These are phyloP conservation scores for Tilletia indica DNA, from an alignment of 1,284 basidiomycete species.

Conservation along the genomic window DNA sequence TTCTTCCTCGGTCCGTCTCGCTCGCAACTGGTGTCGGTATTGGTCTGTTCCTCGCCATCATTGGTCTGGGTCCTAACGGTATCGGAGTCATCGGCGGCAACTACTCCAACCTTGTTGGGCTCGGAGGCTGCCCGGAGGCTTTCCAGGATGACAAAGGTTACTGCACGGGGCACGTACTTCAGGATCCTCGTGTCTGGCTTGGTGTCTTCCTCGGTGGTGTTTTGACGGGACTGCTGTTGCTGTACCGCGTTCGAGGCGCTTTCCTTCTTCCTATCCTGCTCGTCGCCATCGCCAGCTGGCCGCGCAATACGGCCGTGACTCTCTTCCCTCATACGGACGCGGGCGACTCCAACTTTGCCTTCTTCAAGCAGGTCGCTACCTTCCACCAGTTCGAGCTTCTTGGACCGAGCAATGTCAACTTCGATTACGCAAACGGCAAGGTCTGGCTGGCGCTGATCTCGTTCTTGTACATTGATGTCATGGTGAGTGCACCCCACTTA, in stretches of 20 bases:
- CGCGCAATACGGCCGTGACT: conserved; percentile 74
- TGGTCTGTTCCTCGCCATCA: conserved; percentile 68
- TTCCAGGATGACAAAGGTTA: conserved; percentile 59
- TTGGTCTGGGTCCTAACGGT: conserved; percentile 65
- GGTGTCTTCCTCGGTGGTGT: conserved; percentile 84
- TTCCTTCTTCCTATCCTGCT: conserved; percentile 76
- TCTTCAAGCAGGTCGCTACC: conserved; percentile 81
- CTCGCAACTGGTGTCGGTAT: conserved; percentile 82
- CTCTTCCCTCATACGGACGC: conserved; percentile 72
- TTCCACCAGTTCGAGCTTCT: conserved; percentile 60
- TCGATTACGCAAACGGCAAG: conserved; percentile 65
- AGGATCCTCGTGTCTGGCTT: conserved; percentile 78
- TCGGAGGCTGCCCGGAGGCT: conserved; percentile 69
- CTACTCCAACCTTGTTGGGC: conserved; percentile 69
- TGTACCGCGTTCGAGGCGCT: conserved; percentile 81
- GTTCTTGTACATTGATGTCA: conserved; percentile 78
- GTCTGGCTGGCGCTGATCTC: conserved; percentile 80
- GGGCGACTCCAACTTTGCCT: conserved; percentile 75
- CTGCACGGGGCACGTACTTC: conserved; percentile 70
- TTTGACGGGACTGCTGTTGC: conserved; percentile 63
- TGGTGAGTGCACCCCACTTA: conserved; percentile 14
- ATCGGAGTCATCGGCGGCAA: conserved; percentile 76
- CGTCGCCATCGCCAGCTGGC: conserved; percentile 85
- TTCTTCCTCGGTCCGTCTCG: conserved; percentile 82
- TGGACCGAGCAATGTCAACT: conserved; percentile 63